Evolutionary conservation across 768 basidiomycete genomes (phyloP).

Genomic region (Pulveroboletus sp.): DNA sequence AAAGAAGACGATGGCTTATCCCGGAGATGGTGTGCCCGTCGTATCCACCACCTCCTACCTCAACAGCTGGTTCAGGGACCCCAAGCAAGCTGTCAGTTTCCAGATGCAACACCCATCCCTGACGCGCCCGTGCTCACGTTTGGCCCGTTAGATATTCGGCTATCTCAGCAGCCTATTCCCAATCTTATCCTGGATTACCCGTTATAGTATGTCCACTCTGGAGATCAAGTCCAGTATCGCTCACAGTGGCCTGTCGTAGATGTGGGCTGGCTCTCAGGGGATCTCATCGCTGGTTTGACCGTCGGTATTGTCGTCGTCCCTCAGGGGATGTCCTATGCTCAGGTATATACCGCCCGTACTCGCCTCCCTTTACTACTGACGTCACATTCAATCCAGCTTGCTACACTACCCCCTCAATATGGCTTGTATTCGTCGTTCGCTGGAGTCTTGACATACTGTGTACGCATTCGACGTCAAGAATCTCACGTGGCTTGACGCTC

Average conservation of each 20-base stretch:
- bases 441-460: conserved; percentile 80
- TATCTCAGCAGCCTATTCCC: conserved; percentile 81
- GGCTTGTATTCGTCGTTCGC: conserved; percentile 94
- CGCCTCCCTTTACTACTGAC: background rate
- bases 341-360: conserved; percentile 35
- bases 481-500: background rate
- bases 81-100: conserved; percentile 43
- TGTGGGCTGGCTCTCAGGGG: conserved; percentile 76
- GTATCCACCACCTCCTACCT: conserved; percentile 59
- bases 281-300: conserved; percentile 86
- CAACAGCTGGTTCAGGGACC: conserved; percentile 36
- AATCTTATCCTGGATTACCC: conserved; percentile 75
- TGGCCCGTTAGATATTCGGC: conserved; percentile 40
- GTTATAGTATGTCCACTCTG: conserved; percentile 62
- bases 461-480: conserved; percentile 32
- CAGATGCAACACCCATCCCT: background rate
- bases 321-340: conserved; percentile 88
- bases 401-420: conserved; percentile 79
- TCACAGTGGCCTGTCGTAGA: conserved; percentile 36
- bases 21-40: conserved; percentile 55
- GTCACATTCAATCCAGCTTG: conserved; percentile 47
- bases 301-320: conserved; percentile 96
- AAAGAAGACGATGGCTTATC: conserved; percentile 56
- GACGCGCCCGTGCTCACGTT: background rate
- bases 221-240: background rate